Evolutionary conservation across 2,329 filamentous ascomycete genomes (phyloP), one percentile per base, ranked within the genome.

Genomic region (Colletotrichum spinosum): DNA sequence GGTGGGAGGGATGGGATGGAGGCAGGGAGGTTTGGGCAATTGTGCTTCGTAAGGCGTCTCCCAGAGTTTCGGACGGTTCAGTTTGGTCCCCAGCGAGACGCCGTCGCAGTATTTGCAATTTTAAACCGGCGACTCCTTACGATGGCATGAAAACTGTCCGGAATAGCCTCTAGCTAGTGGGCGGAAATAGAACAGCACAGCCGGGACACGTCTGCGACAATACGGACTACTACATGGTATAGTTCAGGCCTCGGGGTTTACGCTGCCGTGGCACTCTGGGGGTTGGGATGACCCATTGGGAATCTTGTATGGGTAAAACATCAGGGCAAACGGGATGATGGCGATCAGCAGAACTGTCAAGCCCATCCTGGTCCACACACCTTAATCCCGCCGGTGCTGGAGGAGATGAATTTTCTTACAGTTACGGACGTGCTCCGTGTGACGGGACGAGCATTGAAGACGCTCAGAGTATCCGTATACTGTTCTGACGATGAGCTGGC

Each of bases 311-410:
- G 55, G 55, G 41, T 50, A 54, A 63, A 53, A 63, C 54, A 46
- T 38, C 48, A 37, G 12, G 25, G 39, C 39, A 44, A 54, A 50
- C 56, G 55, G 25, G 49, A 44, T 44, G 56, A 55, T 60, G 50
- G 56, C 50, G 61, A 65, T 61, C 61, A 39, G 42, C 61, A 50
- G 50, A 33, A 12, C 15, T 50, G 50, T 42, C 56, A 50, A 51
- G 33, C 46, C 46, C 48, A 65, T 61, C 39, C 62, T 41, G 51
- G 45, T 38, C 61, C 57, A 60, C 57, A 25, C 55, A 65, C 57
- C 58, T 61, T 65, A 61, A 61, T 65, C 37, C 45, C 48, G 62
- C 17, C 54, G 46, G 34, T 49, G 45, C 53, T 46, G 41, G 45
- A 13, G n/a, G 25, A 46, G 55, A n/a, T n/a, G 15, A n/a, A 17